A percentile compares a stretch with the other conserved stretches of the same genome.
phyloP scores from a whole-genome alignment of 2,329 filamentous ascomycete genomes.

The Clonostachys rhizophaga region DNA sequence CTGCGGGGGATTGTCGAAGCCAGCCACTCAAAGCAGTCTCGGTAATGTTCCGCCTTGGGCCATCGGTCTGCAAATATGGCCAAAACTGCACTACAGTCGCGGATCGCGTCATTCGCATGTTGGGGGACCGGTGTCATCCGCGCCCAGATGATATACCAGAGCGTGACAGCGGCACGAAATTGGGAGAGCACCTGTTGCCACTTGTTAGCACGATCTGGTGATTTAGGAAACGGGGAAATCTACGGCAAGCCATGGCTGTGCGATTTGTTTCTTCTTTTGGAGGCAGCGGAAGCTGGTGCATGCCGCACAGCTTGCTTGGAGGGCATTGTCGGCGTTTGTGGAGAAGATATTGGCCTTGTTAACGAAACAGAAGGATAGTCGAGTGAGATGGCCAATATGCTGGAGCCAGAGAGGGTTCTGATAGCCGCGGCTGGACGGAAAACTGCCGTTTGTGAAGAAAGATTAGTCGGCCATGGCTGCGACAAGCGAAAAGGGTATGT shows the following conservation, averaged over 20 bases:
- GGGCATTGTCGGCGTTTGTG: neutral
- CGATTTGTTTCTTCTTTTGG: neutral
- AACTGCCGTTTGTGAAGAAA: too few relatives aligned
- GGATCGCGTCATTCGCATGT: neutral
- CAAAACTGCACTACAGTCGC: neutral
- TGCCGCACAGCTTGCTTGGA: neutral
- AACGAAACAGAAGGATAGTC: too few relatives aligned
- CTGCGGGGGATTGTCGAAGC: neutral
- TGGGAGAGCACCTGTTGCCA: neutral
- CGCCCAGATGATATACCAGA: neutral
- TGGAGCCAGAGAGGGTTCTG: too few relatives aligned
- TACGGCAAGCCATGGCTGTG: neutral
- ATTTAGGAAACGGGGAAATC: neutral
- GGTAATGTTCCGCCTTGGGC: neutral
- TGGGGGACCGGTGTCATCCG: neutral
- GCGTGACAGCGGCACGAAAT: neutral
- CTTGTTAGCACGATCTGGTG: neutral
- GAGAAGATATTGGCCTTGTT: neutral
- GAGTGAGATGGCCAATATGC: too few relatives aligned
- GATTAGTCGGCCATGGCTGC: too few relatives aligned
- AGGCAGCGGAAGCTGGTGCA: neutral
- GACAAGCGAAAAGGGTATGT: too few relatives aligned
- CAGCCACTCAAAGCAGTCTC: neutral
- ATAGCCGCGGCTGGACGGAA: too few relatives aligned
- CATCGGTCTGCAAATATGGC: neutral